Evolutionary conservation across 2,329 filamentous ascomycete genomes (phyloP).

Genomic region (Reticulascus tulasneorum): DNA sequence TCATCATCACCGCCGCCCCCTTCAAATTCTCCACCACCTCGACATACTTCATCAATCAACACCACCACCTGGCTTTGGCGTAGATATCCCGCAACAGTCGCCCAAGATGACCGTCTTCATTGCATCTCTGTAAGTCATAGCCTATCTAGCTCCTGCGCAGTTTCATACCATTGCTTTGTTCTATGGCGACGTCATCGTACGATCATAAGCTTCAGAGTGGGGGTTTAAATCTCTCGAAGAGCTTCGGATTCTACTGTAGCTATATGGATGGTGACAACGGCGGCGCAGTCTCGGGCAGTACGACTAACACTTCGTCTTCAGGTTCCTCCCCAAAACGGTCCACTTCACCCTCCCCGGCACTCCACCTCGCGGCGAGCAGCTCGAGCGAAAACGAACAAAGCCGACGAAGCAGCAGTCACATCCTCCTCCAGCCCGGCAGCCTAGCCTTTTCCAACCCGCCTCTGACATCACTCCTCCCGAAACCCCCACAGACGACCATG

Average conservation of each 20-base stretch:
- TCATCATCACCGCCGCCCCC: background rate
- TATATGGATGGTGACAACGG: too few species aligned
- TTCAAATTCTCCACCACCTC: background rate
- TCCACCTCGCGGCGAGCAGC: slow-evolving; percentile 31
- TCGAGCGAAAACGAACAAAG: slow-evolving; percentile 19
- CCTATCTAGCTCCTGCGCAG: slow-evolving; percentile 4
- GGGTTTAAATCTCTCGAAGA: too few species aligned
- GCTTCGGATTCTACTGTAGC: too few species aligned
- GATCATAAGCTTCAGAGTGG: too few species aligned
- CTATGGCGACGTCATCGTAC: too few species aligned
- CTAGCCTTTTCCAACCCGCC: slow-evolving; percentile 49
- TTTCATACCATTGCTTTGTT: too few species aligned
- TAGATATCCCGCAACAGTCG: slow-evolving; percentile 1
- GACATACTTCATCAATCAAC: background rate
- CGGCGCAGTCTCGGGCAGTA: too few species aligned
- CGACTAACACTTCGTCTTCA: slow-evolving; percentile 32
- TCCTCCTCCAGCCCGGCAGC: slow-evolving; percentile 31
- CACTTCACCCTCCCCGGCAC: slow-evolving; percentile 71
- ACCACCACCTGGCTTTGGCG: too few species aligned
- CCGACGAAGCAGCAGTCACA: slow-evolving; percentile 8
- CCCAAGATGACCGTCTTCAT: slow-evolving; percentile 48
- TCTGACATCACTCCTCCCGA: slow-evolving; percentile 51
- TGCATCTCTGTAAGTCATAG: slow-evolving; percentile 40
- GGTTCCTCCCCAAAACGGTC: slow-evolving; percentile 88
- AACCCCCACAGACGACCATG: slow-evolving; percentile 47